A percentile compares a stretch with the other conserved stretches of the same genome.
These are phyloP conservation scores for Thinopyrum elongatum DNA, from an alignment of 176 grass and related monocot species.

Conservation along the genomic window DNA sequence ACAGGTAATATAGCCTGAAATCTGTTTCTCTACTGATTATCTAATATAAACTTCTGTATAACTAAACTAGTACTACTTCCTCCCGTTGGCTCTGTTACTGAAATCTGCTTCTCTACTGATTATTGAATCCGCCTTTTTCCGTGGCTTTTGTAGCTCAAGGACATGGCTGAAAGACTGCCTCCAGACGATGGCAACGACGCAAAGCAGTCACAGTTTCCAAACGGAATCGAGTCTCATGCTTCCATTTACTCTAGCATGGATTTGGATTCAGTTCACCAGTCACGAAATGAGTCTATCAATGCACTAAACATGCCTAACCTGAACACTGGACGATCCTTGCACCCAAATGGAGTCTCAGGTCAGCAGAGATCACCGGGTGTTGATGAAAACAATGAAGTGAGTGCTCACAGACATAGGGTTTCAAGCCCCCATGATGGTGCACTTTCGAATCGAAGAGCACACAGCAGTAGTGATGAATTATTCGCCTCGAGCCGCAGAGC, in stretches of 20 bases:
- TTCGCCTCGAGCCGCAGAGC: conserved; percentile 23
- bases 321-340: conserved; percentile 20
- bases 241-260: conserved; percentile 46
- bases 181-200: conserved; percentile 58
- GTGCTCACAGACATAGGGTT: conserved; percentile 44
- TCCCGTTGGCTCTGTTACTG: not conserved
- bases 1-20: conserved; percentile 42
- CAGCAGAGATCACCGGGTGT: conserved; percentile 47
- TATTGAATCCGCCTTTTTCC: conserved; percentile 9
- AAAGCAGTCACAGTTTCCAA: conserved; percentile 41
- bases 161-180: conserved; percentile 92
- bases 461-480: conserved; percentile 47
- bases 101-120: conserved; percentile 19
- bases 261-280: conserved; percentile 59
- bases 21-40: too few relatives aligned
- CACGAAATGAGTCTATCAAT: conserved; percentile 46
- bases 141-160: conserved; percentile 66
- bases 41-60: not conserved
- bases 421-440: conserved; percentile 33
- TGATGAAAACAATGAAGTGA: conserved; percentile 51
- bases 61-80: not conserved
- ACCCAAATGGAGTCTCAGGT: conserved; percentile 43
- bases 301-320: conserved; percentile 22
- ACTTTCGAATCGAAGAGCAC: conserved; percentile 29
- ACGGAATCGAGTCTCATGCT: conserved; percentile 45